Percentiles rank a stretch among this genome's conserved stretches.
Conservation (phyloP, 441 rosid species). For the Erysimum cheiri region DNA sequence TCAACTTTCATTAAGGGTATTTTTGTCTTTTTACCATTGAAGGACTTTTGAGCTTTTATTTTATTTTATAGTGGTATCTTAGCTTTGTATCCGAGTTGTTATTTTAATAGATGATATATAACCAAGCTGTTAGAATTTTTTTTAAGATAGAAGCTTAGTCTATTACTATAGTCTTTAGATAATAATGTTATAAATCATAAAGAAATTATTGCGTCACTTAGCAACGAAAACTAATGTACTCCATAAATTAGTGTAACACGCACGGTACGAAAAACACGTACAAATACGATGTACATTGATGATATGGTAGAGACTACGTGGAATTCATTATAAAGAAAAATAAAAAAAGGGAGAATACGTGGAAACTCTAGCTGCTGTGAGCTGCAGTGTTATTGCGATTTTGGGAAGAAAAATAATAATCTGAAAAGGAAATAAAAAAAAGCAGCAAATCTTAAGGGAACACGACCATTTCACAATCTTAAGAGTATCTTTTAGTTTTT, state of each 20-base stretch:
- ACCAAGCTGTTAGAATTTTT: background rate
- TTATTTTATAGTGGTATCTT: too few species aligned
- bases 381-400: constrained; percentile 10
- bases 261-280: background rate
- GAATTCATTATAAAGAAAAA: constrained; percentile 10
- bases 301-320: constrained; percentile 5
- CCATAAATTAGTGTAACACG: background rate
- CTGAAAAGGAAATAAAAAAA: background rate
- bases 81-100: too few species aligned
- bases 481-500: background rate
- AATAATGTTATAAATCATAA: background rate
- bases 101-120: background rate
- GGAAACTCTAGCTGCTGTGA: constrained; percentile 28
- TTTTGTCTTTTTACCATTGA: too few species aligned
- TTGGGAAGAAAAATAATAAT: background rate
- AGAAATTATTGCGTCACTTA: background rate
- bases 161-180: background rate
- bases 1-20: too few species aligned
- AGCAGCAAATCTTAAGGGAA: constrained; percentile 25
- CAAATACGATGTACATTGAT: too few species aligned
- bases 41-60: too few species aligned
- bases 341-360: constrained; percentile 15
- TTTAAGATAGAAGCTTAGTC: background rate
- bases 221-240: background rate
- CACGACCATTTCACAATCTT: constrained; percentile 31